Conservation (phyloP, 805 yeast species). For the Starmerella vaccinii region DNA sequence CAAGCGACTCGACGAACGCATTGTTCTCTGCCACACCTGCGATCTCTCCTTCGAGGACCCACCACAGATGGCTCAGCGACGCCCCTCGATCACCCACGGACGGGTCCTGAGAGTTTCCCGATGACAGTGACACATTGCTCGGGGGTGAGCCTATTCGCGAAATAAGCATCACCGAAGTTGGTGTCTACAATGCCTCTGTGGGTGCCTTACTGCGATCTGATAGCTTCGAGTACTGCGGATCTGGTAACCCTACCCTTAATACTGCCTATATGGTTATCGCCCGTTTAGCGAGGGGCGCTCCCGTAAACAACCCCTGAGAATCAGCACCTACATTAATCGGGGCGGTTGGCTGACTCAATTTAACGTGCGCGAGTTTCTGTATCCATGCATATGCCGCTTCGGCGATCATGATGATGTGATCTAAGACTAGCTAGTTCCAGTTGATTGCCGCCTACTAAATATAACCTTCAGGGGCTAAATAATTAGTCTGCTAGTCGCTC, state of each 20-base stretch:
- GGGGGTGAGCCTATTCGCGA: constrained; percentile 13
- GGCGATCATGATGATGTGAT: too few species aligned
- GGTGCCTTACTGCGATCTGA: neutral
- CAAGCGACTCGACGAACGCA: constrained; percentile 3
- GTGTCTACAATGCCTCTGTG: neutral
- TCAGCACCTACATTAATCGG: neutral
- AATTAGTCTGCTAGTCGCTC: neutral
- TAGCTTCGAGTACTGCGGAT: neutral
- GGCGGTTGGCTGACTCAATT: neutral
- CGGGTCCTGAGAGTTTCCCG: neutral
- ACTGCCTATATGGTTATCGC: neutral
- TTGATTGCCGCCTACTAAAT: too few species aligned
- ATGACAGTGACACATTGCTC: neutral
- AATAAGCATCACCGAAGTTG: constrained; percentile 13
- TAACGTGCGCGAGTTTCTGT: too few species aligned
- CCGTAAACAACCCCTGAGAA: neutral
- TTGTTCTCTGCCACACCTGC: neutral
- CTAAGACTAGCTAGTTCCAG: too few species aligned
- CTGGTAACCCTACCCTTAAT: constrained; percentile 1
- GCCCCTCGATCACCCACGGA: constrained; percentile 8
- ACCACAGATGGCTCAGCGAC: constrained; percentile 19
- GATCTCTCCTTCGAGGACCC: constrained; percentile 7
- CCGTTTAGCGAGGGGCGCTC: neutral
- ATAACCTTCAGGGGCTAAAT: neutral
- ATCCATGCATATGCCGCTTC: too few species aligned